Base-by-base conservation (phyloP, 2,329 filamentous ascomycete species). In the Alternaria viburni region DNA sequence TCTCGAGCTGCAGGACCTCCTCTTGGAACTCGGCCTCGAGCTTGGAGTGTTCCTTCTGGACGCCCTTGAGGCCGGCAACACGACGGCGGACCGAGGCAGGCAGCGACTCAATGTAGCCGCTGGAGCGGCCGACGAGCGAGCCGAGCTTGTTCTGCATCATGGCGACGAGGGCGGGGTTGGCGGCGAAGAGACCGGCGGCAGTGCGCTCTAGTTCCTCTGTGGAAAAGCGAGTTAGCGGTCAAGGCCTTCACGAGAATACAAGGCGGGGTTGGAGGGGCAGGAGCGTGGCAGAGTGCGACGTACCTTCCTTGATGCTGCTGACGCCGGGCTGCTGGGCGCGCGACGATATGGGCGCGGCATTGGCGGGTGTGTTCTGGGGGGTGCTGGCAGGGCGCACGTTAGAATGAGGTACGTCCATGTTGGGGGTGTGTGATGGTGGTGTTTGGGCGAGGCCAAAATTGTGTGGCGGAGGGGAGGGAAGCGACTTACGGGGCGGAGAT, bases 101-200 rank as follows among this genome's bases (percentile, higher is more conserved):
- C 17, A 99, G 91, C 23, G 93, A 97, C 87, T 99, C 96, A 81
- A 99, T 93, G 83, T 99, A 99, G 76, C 96, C 96, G 60, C 96
- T 99, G 56, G 96, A 97, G 72, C 92, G 91, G 77, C 96, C 96
- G 76, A 99, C 93, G 64, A 99, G 91, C 70, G 91, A 91, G 70
- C 93, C 93, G 74, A 99, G 91, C 82, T 96, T 96, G 76, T 93
- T 94, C 85, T 99, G 93, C 82, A 99, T 98, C 93, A 99, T 96
- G 72, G 93, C 92, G 66, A 98, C 92, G 70, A 99, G 89, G 75
- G 91, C 91, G 64, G 96, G 96, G 85, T 99, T 97, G 82, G 96
- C 91, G 72, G 96, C 95, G 79, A 99, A 97, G 79, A 99, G 90
- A 66, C 92, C 95, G 64, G 94, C 94, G 66, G 95, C 94, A 61